phyloP scores from a whole-genome alignment of 2,329 filamentous ascomycete species.

The Tothia fuscella region DNA sequence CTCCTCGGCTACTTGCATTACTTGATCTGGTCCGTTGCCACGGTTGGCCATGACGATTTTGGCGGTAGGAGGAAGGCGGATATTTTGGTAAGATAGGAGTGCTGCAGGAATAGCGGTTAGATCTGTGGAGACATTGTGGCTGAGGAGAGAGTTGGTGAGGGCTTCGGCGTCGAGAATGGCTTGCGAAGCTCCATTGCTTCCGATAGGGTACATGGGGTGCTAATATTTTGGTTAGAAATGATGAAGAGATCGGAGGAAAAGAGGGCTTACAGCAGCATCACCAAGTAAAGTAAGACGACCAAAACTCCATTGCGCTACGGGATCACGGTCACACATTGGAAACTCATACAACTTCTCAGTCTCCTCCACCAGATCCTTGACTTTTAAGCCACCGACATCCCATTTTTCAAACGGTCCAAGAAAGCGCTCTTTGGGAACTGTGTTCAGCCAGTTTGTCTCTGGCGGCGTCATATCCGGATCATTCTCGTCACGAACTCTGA shows the following conservation, averaged over 20 bases:
- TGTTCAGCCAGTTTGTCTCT: conserved; percentile 32
- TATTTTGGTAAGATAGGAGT: conserved; percentile 27
- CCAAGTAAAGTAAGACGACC: conserved; percentile 28
- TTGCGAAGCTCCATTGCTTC: conserved; percentile 32
- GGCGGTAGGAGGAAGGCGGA: conserved; percentile 30
- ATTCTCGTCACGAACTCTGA: conserved; percentile 30
- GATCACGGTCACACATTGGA: conserved; percentile 35
- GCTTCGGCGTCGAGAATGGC: conserved; percentile 34
- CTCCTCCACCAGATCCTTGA: conserved; percentile 30
- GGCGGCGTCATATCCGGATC: conserved; percentile 33
- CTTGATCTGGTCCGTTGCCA: conserved; percentile 35
- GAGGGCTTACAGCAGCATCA: conserved; percentile 22
- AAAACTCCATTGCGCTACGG: conserved; percentile 29
- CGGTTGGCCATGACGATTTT: conserved; percentile 37
- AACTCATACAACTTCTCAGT: conserved; percentile 35
- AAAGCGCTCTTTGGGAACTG: conserved; percentile 30
- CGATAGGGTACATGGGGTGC: conserved; percentile 33
- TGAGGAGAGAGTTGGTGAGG: conserved; percentile 23
- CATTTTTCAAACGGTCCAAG: conserved; percentile 28
- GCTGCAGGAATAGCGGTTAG: conserved; percentile 20
- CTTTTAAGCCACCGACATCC: conserved; percentile 30
- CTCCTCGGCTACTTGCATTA: conserved; percentile 34
- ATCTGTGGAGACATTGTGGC: not conserved
- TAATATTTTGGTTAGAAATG: not conserved
- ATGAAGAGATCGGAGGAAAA: conserved; percentile 13